These are phyloP conservation scores for Singerocomus rubriflavus DNA, from an alignment of 1,284 basidiomycete genomes.

Conservation along the genomic window DNA sequence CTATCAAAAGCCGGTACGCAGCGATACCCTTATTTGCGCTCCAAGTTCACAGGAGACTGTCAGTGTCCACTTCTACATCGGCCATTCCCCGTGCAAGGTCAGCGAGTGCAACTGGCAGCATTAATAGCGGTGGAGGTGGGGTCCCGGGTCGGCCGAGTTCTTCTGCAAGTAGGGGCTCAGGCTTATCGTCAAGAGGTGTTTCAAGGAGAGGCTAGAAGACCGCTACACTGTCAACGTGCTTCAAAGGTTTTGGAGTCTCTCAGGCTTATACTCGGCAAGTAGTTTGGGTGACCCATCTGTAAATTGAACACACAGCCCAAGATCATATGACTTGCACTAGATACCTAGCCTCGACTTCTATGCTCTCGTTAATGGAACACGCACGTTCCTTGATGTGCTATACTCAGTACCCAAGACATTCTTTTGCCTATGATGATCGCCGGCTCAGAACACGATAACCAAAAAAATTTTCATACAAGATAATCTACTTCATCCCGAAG, in stretches of 20 bases:
- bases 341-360: background rate
- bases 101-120: slow-evolving; percentile 28
- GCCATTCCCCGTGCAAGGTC: slow-evolving; percentile 25
- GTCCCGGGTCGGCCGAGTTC: slow-evolving; percentile 21
- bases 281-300: background rate
- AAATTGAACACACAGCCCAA: background rate
- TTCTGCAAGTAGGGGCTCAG: slow-evolving; percentile 25
- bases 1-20: slow-evolving; percentile 23
- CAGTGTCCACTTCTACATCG: slow-evolving; percentile 23
- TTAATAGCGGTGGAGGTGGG: slow-evolving; percentile 18
- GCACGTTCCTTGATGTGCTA: slow-evolving; percentile 3
- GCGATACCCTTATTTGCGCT: background rate
- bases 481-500: background rate
- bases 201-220: slow-evolving; percentile 24
- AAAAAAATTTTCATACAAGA: background rate
- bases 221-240: background rate
- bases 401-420: background rate
- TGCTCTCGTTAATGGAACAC: slow-evolving; percentile 3
- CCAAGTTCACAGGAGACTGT: slow-evolving; percentile 5
- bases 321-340: background rate
- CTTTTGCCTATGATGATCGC: background rate
- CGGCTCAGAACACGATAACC: background rate
- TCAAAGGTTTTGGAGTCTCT: background rate
- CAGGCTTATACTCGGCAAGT: background rate
- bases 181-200: slow-evolving; percentile 22